Evolutionary conservation across 2,329 filamentous ascomycete genomes (phyloP).

Genomic region (Hymenoscyphus albidus): DNA sequence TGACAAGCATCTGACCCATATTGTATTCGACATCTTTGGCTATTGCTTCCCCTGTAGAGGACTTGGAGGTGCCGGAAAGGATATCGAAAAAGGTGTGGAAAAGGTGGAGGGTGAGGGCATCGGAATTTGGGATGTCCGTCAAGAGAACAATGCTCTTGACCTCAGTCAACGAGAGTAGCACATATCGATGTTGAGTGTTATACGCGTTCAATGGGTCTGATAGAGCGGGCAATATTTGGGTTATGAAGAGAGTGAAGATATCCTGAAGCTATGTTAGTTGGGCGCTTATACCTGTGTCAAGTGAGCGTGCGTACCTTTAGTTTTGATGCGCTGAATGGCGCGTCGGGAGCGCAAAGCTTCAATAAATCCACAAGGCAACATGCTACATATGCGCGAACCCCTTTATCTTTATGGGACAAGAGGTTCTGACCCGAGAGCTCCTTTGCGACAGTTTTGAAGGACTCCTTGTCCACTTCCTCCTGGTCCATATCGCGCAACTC

Average conservation of each 20-base stretch:
- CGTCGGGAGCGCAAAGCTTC: conserved; percentile 87
- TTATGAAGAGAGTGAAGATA: conserved; percentile 87
- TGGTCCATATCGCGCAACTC: conserved; percentile 86
- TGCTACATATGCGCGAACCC: conserved; percentile 83
- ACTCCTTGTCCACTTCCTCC: conserved; percentile 77
- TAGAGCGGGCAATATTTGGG: conserved; percentile 76
- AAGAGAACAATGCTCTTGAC: conserved; percentile 93
- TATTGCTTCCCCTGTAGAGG: conserved; percentile 72
- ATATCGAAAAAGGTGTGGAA: conserved; percentile 93
- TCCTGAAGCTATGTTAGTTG: conserved; percentile 51
- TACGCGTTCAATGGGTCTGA: conserved; percentile 85
- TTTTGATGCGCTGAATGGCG: conserved; percentile 85
- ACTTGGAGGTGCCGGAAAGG: conserved; percentile 72
- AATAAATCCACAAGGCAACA: conserved; percentile 92
- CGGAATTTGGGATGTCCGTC: conserved; percentile 78
- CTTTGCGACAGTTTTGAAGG: conserved; percentile 77
- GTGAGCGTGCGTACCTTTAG: conserved; percentile 63
- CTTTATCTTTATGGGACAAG: conserved; percentile 86
- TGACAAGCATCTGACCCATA: conserved; percentile 80
- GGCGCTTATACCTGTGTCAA: background rate
- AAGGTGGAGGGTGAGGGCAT: conserved; percentile 72
- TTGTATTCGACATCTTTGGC: conserved; percentile 92
- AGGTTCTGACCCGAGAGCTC: conserved; percentile 80
- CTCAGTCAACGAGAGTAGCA: conserved; percentile 81
- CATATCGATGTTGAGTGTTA: conserved; percentile 88